Evolutionary conservation across 495 filamentous ascomycete species (phyloP).

Genomic region (Lasiosphaeria miniovina): DNA sequence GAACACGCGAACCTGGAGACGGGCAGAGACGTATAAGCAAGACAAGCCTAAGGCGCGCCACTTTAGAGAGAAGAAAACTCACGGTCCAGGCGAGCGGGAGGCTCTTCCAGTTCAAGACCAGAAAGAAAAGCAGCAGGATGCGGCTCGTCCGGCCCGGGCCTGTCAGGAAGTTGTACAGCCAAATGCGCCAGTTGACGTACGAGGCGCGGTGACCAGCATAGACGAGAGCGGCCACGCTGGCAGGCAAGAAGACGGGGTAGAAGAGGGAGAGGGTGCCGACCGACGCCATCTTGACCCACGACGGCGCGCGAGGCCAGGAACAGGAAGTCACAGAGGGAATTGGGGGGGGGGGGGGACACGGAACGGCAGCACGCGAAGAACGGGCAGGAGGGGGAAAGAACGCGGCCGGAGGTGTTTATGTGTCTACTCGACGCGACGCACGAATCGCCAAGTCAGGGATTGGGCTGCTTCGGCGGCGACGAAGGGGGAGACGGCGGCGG

Average conservation of each 20-base stretch:
- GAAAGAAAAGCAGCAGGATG: slow-evolving; percentile 49
- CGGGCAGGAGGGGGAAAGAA: too few species aligned
- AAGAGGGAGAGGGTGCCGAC: slow-evolving; percentile 35
- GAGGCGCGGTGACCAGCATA: slow-evolving; percentile 39
- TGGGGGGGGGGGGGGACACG: background rate
- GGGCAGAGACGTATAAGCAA: background rate
- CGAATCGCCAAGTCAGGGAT: too few species aligned
- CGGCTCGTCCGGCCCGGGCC: slow-evolving; percentile 49
- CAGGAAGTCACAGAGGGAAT: background rate
- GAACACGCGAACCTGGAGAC: slow-evolving; percentile 59
- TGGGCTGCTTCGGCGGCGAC: too few species aligned
- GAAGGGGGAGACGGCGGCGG: too few species aligned
- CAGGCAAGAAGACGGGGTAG: slow-evolving; percentile 37
- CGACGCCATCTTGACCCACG: slow-evolving; percentile 41
- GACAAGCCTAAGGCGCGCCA: background rate
- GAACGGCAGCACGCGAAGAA: background rate
- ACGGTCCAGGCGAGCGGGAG: slow-evolving; percentile 77
- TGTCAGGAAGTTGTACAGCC: slow-evolving; percentile 43
- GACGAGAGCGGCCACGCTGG: slow-evolving; percentile 32
- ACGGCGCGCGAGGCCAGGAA: background rate
- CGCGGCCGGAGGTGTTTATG: too few species aligned
- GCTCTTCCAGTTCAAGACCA: slow-evolving; percentile 65
- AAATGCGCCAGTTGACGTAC: slow-evolving; percentile 32
- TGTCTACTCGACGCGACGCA: too few species aligned
- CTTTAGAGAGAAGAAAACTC: slow-evolving; percentile 21